These are phyloP conservation scores for Talaromyces trachyspermus DNA, from an alignment of 495 filamentous ascomycete species.

Conservation along the genomic window DNA sequence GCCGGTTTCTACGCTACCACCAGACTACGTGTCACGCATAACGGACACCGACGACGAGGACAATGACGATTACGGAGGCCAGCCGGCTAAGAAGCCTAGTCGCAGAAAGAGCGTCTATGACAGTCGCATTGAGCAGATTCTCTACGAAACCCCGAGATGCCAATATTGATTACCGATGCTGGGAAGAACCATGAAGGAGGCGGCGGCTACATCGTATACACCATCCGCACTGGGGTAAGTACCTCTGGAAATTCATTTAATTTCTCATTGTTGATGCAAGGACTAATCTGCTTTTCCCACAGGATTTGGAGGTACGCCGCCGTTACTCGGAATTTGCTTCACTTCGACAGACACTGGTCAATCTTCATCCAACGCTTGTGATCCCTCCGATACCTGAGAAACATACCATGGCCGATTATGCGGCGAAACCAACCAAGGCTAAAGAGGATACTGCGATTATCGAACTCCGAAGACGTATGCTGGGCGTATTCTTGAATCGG, in stretches of 20 bases:
- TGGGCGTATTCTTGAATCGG: conserved; percentile 88
- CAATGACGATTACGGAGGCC: conserved; percentile 43
- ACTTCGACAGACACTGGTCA: conserved; percentile 76
- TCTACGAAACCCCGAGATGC: conserved; percentile 90
- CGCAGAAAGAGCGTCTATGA: conserved; percentile 82
- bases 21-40: conserved; percentile 50
- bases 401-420: conserved; percentile 97
- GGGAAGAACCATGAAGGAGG: conserved; percentile 91
- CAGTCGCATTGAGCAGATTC: conserved; percentile 90
- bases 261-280: too few species aligned
- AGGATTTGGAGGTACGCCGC: conserved; percentile 92
- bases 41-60: conserved; percentile 56
- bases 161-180: conserved; percentile 84
- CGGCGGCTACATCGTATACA: conserved; percentile 91
- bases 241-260: background rate
- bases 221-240: conserved; percentile 86
- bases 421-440: conserved; percentile 92
- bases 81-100: conserved; percentile 31
- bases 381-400: conserved; percentile 98
- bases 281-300: conserved; percentile 8
- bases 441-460: conserved; percentile 97
- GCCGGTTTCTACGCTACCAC: conserved; percentile 40
- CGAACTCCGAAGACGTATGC: conserved; percentile 90
- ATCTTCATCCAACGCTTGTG: conserved; percentile 86
- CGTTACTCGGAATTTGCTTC: conserved; percentile 98